A percentile compares a stretch with the other conserved stretches of the same genome.
phyloP scores from a whole-genome alignment of 352 stramenopile genomes.

The Phytophthora palmivora region DNA sequence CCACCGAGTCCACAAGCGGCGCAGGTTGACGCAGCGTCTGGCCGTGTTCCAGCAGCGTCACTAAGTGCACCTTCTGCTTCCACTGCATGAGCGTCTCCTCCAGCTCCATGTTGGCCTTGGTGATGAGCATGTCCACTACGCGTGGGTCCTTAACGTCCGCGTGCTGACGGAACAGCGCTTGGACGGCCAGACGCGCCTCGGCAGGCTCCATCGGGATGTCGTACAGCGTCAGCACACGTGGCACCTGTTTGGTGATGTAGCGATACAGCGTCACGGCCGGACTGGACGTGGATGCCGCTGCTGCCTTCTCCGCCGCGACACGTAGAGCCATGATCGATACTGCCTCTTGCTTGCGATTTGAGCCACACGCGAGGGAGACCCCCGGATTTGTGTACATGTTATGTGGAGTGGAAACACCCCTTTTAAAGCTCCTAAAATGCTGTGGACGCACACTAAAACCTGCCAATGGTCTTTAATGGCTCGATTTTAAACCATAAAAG shows the following conservation, averaged over 20 bases:
- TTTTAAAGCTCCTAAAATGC: no score
- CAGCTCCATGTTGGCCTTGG: conserved; percentile 98
- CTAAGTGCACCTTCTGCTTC: conserved; percentile 97
- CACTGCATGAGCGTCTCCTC: conserved; percentile 98
- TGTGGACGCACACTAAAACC: no score
- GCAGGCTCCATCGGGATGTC: conserved; percentile 95
- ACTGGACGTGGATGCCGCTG: conserved; percentile 51
- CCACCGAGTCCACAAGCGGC: conserved; percentile 45
- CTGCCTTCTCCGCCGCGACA: conserved; percentile 74
- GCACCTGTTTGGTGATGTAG: conserved; percentile 93
- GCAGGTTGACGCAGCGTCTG: conserved; percentile 59
- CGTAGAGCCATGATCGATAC: conserved; percentile 71
- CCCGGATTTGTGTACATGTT: not conserved
- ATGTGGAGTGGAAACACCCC: no score
- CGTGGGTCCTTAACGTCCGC: conserved; percentile 94
- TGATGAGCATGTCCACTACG: conserved; percentile 96
- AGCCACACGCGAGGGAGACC: conserved; percentile 22
- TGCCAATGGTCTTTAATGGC: no score
- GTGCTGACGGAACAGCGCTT: conserved; percentile 95
- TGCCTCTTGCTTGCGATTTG: conserved; percentile 30
- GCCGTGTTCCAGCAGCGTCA: conserved; percentile 82
- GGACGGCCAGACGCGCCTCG: conserved; percentile 90
- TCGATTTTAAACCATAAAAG: no score
- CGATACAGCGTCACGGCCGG: conserved; percentile 89
- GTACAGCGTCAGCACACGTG: conserved; percentile 97